Evolutionary conservation across 1,284 basidiomycete species (phyloP), one percentile per base, ranked within the genome.

Genomic region (Cryptococcus jaspeensis): DNA sequence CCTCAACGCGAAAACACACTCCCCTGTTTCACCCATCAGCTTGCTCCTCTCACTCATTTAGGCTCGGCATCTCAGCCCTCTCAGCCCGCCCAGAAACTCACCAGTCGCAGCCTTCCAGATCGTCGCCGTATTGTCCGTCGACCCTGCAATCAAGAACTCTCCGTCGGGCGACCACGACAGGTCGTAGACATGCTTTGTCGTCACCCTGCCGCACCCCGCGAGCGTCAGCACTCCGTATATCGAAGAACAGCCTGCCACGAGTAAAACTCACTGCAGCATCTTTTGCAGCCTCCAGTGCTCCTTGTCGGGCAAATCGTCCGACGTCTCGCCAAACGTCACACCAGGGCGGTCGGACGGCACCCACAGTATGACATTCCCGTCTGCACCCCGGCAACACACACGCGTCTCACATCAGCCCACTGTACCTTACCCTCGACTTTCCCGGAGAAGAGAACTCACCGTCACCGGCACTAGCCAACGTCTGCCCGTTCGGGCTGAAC

Each of bases 341-440:
- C 87, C 86, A 0, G 89, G 87, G 38, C 83, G 85, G 38, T 86
- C 85, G 6, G 89, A 88, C 9, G 86, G 90, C 0, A 90, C 87
- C 95, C 95, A 99, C 20, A 98, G 86, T 51, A 98, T 90, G 59
- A 99, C 87, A 85, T 94, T 94, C 11, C 95, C 95, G 79, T 99
- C 95, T 95, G 62, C 37, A 56, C 35, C 5, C 16, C 28, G 28
- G n/a, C n/a, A 4, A 32, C 28, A 9, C 28, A 32, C 4, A 32
- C 28, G 28, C 9, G 9, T 4, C 28, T 32, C 28, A 32, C 28
- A 32, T 32, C 28, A 32, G 28, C 28, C 28, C 28, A 32, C 5
- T 9, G 28, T 9, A 32, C 28, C 28, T 32, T 9, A 32, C 28
- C 28, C 20, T 11, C 11, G 44, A 32, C 8, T 28, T 44, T 8